A percentile compares a stretch with the other conserved stretches of the same genome.
Evolutionary conservation across 306 rosid genomes (phyloP).

Genomic region (Glycine tomentella): DNA sequence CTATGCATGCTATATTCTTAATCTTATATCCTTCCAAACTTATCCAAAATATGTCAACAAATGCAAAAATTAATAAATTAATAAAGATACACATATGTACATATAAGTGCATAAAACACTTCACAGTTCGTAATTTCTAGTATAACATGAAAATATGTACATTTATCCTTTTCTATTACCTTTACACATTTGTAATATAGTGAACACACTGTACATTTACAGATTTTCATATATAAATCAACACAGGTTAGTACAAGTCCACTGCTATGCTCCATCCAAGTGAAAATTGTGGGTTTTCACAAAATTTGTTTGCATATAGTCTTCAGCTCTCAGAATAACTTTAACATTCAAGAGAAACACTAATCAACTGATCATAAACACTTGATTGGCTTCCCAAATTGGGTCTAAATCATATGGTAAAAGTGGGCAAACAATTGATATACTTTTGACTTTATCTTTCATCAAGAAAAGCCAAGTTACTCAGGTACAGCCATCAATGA

Average conservation of each 20-base stretch:
- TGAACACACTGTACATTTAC: neutral
- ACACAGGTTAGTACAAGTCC: neutral
- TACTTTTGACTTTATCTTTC: neutral
- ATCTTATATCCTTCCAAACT: neutral
- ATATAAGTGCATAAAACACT: neutral
- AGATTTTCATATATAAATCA: neutral
- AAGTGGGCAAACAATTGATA: neutral
- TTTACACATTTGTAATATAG: too few relatives aligned
- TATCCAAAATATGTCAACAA: neutral
- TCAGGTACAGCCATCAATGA: neutral
- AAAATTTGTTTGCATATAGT: neutral
- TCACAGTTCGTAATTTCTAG: constrained; percentile 18
- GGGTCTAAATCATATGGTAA: neutral
- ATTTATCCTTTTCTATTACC: constrained; percentile 9
- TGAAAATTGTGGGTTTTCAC: neutral
- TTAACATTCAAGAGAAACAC: neutral
- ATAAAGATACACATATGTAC: neutral
- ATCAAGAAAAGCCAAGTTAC: neutral
- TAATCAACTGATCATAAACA: neutral
- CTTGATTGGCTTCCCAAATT: neutral
- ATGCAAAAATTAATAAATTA: neutral
- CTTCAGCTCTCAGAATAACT: constrained; percentile 8
- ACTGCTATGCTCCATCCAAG: constrained; percentile 19
- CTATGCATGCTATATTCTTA: neutral
- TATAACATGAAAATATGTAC: neutral